Evolutionary conservation across 768 basidiomycete species (phyloP).

Genomic region (Suillus cothurnatus): DNA sequence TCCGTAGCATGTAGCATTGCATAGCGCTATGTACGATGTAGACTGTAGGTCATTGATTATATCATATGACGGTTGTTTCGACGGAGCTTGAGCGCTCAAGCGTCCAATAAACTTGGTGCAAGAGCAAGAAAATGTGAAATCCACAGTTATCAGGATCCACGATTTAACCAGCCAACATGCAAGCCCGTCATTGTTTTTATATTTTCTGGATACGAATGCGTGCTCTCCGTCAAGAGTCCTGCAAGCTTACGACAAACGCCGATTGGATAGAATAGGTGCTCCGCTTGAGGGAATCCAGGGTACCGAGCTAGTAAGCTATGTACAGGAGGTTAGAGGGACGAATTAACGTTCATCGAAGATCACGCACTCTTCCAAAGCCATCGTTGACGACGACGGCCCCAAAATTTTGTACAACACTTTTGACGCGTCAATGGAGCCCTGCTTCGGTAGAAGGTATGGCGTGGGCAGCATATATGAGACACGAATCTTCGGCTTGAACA

Average conservation of each 20-base stretch:
- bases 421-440: conserved; percentile 64
- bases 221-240: conserved; percentile 74
- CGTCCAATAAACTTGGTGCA: background rate
- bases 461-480: conserved; percentile 68
- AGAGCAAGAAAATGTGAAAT: background rate
- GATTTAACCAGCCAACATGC: conserved; percentile 77
- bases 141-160: conserved; percentile 20
- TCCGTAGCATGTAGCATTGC: background rate
- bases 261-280: conserved; percentile 83
- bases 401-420: conserved; percentile 88
- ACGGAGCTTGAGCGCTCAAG: background rate
- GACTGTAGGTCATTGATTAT: background rate
- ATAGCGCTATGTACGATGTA: background rate
- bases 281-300: conserved; percentile 86
- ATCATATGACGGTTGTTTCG: background rate
- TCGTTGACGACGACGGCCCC: conserved; percentile 53
- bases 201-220: conserved; percentile 69
- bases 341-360: conserved; percentile 1
- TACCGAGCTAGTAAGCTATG: conserved; percentile 64
- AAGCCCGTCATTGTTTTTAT: conserved; percentile 80
- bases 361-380: conserved; percentile 57
- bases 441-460: conserved; percentile 60
- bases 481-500: conserved; percentile 89
- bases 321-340: background rate
- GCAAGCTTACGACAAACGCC: conserved; percentile 74